phyloP scores from a whole-genome alignment of 768 basidiomycete species.

The Leccinum variicolor region DNA sequence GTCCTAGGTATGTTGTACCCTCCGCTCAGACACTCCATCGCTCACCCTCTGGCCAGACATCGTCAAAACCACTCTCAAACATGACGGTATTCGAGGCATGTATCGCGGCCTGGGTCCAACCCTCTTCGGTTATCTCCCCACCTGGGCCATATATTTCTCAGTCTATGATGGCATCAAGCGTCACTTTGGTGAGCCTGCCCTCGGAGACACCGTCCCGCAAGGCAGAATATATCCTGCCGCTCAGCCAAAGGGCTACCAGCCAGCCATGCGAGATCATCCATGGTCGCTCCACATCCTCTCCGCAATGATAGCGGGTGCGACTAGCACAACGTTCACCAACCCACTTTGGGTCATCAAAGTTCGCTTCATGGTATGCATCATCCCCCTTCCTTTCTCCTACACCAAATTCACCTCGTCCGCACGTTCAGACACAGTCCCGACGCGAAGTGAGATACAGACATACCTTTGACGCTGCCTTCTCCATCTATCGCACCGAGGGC shows the following conservation, averaged over 20 bases:
- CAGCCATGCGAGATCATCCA: conserved; percentile 73
- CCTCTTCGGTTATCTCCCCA: conserved; percentile 93
- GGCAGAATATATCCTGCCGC: conserved; percentile 75
- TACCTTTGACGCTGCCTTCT: conserved; percentile 83
- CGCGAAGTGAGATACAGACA: conserved; percentile 80
- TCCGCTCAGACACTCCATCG: conserved; percentile 16
- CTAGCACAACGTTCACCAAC: conserved; percentile 91
- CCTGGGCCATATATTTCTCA: conserved; percentile 98
- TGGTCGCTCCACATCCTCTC: conserved; percentile 90
- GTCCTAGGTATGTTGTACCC: conserved; percentile 57
- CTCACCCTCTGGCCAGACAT: conserved; percentile 40
- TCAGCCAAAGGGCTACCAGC: conserved; percentile 84
- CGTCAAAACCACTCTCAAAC: conserved; percentile 49
- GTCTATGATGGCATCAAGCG: conserved; percentile 96
- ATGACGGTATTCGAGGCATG: conserved; percentile 81
- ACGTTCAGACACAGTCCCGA: conserved; percentile 72
- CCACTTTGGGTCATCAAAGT: conserved; percentile 99
- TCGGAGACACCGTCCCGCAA: conserved; percentile 32
- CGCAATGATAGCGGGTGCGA: conserved; percentile 93
- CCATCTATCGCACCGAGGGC: conserved; percentile 91
- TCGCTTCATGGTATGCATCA: conserved; percentile 82
- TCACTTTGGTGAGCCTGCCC: conserved; percentile 65
- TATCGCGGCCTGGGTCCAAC: conserved; percentile 99
- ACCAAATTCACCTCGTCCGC: conserved; percentile 7
- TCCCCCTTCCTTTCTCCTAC: background rate